Evolutionary conservation across 2,329 filamentous ascomycete species (phyloP).

Genomic region (Chaetothyriales sp.): DNA sequence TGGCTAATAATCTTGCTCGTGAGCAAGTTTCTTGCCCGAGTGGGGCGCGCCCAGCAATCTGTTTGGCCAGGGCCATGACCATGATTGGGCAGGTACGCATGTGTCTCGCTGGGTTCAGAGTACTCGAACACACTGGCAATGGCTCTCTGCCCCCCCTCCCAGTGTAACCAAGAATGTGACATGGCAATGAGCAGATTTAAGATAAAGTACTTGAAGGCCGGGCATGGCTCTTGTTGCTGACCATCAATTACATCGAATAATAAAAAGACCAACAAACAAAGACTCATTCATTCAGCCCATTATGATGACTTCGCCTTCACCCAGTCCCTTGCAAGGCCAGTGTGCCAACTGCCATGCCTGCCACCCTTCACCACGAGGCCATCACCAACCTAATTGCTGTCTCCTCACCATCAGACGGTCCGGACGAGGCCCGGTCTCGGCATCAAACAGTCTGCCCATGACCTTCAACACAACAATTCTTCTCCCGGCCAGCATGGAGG

Average conservation of each 20-base stretch:
- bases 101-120: background rate
- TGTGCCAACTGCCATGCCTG: background rate
- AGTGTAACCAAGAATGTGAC: background rate
- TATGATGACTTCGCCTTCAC: too few species aligned
- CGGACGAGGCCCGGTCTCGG: background rate
- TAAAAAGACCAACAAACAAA: too few species aligned
- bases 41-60: background rate
- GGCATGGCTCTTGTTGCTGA: background rate
- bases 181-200: background rate
- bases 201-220: background rate
- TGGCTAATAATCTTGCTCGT: background rate
- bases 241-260: too few species aligned
- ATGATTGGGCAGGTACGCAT: background rate
- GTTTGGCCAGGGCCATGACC: background rate
- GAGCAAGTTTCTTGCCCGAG: background rate
- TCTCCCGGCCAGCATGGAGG: background rate
- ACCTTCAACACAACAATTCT: background rate
- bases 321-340: background rate
- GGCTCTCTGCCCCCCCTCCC: too few species aligned
- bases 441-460: background rate
- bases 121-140: background rate
- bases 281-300: too few species aligned
- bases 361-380: background rate
- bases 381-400: background rate
- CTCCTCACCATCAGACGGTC: constrained; percentile 1